These are phyloP conservation scores for Phytophthora fragariaefolia DNA, from an alignment of 352 stramenopile genomes.

Conservation along the genomic window DNA sequence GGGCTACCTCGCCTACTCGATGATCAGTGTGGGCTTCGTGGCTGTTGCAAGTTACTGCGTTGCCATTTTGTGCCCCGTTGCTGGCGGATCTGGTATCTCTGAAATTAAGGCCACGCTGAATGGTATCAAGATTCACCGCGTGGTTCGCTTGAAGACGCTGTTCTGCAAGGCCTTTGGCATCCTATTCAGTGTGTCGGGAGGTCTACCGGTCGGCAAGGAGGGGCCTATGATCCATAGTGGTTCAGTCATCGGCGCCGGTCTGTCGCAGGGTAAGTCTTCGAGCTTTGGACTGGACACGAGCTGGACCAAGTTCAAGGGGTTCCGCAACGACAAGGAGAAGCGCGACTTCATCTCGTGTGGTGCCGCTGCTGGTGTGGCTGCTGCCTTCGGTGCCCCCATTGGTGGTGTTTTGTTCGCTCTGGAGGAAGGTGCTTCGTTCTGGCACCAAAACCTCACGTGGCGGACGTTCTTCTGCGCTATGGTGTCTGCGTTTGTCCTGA, in stretches of 20 bases:
- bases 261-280: conserved; percentile 94
- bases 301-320: conserved; percentile 92
- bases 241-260: conserved; percentile 94
- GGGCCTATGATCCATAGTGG: conserved; percentile 93
- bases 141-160: conserved; percentile 97
- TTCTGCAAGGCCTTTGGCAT: conserved; percentile 95
- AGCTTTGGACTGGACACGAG: conserved; percentile 89
- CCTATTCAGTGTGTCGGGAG: conserved; percentile 81
- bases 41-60: conserved; percentile 91
- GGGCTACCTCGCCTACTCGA: conserved; percentile 91
- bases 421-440: conserved; percentile 98
- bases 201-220: conserved; percentile 87
- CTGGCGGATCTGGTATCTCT: conserved; percentile 95
- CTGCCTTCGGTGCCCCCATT: conserved; percentile 98
- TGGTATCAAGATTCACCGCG: conserved; percentile 96
- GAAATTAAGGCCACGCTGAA: conserved; percentile 99
- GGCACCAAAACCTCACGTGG: conserved; percentile 98
- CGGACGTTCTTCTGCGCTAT: conserved; percentile 98
- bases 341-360: conserved; percentile 98
- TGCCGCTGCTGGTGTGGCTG: conserved; percentile 96
- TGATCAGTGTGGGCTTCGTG: conserved; percentile 94
- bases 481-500: conserved; percentile 87
- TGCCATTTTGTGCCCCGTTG: conserved; percentile 95
- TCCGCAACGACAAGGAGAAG: conserved; percentile 96
- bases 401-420: conserved; percentile 98